Base-by-base conservation (phyloP, 106 monocot species). In the Chionographis japonica region DNA sequence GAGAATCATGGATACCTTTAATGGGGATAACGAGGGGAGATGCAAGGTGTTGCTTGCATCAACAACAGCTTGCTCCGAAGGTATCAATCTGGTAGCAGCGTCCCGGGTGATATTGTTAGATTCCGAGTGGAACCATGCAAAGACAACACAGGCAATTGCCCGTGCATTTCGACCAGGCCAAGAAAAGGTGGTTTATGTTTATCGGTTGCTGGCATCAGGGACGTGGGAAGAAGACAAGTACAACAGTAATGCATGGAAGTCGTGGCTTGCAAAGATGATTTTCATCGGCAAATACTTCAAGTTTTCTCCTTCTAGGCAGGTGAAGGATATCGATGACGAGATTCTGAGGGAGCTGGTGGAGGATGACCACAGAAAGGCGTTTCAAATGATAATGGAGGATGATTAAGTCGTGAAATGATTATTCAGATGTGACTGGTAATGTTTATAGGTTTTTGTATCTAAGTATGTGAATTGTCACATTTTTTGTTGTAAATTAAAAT, bases 41-140 rank as follows among this genome's bases (percentile, higher is more conserved):
- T 72, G 75, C 54, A 88, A 59, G 58, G 85, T 92, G 12, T 67
- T 88, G 16, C 70, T 87, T 62, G 91, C 91, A 49, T 91, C 87
- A 54, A 92, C 91, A 4, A 78, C 70, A 6, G 91, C 91, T 7
- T 92, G 91, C 56, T 81, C 87, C 4, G 91, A 92, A 73, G 87
- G 82, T 10, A 92, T 92, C 12, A 85, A 84, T 54, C 69, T 92
- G 69, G 84, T 77, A 12, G 87, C 82, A 18, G 91, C 87, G 52
- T 92, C 91, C 3, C 77, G 91, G 37, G 74, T 92, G 67, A 77
- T 92, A 52, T 77, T 92, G 69, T 55, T 92, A 56, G 92, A 92
- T 39, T 85, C 85, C 0, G 88, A 88, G 52, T 92, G 92, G 92
- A 92, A 92, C 55, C 88, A 84, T 43, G 72, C 91, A 1, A 92